phyloP scores from a whole-genome alignment of 2,329 filamentous ascomycete species.

The Exophiala sideris region DNA sequence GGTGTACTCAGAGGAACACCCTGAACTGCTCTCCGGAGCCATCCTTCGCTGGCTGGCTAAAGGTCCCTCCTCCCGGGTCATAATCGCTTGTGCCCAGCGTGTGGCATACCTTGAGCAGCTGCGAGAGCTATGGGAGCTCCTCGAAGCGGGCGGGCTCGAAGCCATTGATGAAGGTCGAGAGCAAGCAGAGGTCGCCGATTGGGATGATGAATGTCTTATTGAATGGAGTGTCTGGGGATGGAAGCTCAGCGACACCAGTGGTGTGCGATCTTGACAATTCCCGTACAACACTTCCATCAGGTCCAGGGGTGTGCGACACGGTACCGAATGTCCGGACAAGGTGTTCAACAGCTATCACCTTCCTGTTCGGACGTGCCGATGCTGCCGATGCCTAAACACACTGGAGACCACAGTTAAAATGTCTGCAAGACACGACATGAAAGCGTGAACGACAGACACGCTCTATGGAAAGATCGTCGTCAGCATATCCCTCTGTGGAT shows the following conservation, averaged over 20 bases:
- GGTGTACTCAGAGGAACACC: constrained; percentile 42
- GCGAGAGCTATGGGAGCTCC: constrained; percentile 39
- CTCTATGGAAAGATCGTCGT: background rate
- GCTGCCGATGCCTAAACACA: background rate
- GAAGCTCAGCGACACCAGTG: constrained; percentile 25
- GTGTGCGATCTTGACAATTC: background rate
- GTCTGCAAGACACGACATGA: no score
- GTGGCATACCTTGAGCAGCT: constrained; percentile 44
- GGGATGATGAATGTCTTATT: constrained; percentile 45
- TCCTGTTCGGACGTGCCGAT: background rate
- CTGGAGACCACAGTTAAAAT: no score
- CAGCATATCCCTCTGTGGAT: background rate
- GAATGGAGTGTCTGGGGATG: constrained; percentile 50
- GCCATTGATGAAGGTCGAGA: constrained; percentile 43
- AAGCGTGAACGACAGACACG: no score
- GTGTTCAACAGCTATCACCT: no score
- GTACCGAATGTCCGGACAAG: no score
- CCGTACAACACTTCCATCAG: no score
- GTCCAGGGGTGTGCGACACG: no score
- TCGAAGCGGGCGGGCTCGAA: constrained; percentile 38
- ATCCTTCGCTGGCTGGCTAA: constrained; percentile 37
- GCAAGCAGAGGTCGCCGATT: constrained; percentile 46
- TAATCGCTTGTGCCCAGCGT: constrained; percentile 40
- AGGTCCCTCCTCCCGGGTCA: constrained; percentile 31
- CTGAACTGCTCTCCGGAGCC: constrained; percentile 35